Evolutionary conservation across 2,329 filamentous ascomycete species (phyloP).

Genomic region (Pseudogymnoascus sp.): DNA sequence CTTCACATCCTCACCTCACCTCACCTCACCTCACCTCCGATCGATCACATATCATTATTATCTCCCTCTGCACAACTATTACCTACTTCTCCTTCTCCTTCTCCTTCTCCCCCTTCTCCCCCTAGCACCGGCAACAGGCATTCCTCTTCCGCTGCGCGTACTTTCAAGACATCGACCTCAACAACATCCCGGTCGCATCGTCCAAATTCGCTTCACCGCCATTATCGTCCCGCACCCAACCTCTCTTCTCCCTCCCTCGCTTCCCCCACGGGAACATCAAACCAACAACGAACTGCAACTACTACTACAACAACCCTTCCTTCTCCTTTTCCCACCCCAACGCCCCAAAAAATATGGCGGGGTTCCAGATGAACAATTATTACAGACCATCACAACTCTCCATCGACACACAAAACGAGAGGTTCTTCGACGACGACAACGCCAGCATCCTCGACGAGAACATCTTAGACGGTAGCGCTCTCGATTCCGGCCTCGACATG

Average conservation of each 20-base stretch:
- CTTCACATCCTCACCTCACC: no score
- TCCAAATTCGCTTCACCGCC: not conserved
- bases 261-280: not conserved
- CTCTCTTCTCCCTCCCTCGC: not conserved
- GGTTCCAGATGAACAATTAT: slow-evolving; percentile 22
- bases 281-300: not conserved
- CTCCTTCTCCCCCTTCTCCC: not conserved
- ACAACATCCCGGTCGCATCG: not conserved
- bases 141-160: not conserved
- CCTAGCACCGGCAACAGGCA: not conserved
- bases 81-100: not conserved
- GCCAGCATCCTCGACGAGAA: slow-evolving; percentile 51
- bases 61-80: not conserved
- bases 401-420: slow-evolving; percentile 25
- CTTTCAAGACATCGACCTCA: not conserved
- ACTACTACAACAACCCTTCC: not conserved
- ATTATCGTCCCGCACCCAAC: not conserved
- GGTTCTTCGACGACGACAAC: slow-evolving; percentile 54
- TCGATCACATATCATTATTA: not conserved
- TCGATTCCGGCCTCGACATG: slow-evolving; percentile 55
- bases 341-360: slow-evolving; percentile 20
- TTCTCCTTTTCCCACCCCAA: not conserved
- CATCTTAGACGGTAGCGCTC: slow-evolving; percentile 48
- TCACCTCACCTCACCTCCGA: not conserved
- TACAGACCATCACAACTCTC: slow-evolving; percentile 16